Evolutionary conservation across 768 basidiomycete species (phyloP).

Genomic region (Trametes coccinea): DNA sequence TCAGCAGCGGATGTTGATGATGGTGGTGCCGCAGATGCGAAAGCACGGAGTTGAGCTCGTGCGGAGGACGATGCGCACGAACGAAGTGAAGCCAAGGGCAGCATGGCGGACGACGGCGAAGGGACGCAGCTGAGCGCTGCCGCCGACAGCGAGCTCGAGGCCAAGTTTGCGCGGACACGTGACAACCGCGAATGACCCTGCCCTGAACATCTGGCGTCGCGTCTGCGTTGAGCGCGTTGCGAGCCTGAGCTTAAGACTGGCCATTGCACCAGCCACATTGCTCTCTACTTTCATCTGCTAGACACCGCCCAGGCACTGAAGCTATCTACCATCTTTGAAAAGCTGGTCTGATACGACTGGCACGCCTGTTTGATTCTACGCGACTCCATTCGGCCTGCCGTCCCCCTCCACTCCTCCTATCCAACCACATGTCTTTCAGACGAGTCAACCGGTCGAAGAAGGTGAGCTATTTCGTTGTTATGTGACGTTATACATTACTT

Average conservation of each 20-base stretch:
- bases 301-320: too few relatives aligned
- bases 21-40: background rate
- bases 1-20: constrained; percentile 6
- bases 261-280: too few relatives aligned
- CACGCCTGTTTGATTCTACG: too few relatives aligned
- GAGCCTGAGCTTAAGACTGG: background rate
- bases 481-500: background rate
- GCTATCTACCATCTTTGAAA: too few relatives aligned
- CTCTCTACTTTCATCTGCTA: too few relatives aligned
- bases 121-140: constrained; percentile 4
- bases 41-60: background rate
- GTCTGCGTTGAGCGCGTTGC: constrained; percentile 8
- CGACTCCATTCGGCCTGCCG: background rate
- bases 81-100: constrained; percentile 9
- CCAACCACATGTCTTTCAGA: constrained; percentile 31
- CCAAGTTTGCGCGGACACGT: constrained; percentile 17
- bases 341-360: too few relatives aligned
- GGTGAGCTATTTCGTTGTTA: constrained; percentile 32
- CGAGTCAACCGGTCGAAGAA: constrained; percentile 69
- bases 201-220: constrained; percentile 18
- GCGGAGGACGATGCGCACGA: background rate
- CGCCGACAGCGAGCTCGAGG: constrained; percentile 5
- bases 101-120: constrained; percentile 12
- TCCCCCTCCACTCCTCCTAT: too few relatives aligned
- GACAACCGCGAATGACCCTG: constrained; percentile 6